Percentiles rank a stretch among this genome's conserved stretches.
These are phyloP conservation scores for Saccharum hybrid DNA, from an alignment of 202 grass and related monocot species.

Conservation along the genomic window DNA sequence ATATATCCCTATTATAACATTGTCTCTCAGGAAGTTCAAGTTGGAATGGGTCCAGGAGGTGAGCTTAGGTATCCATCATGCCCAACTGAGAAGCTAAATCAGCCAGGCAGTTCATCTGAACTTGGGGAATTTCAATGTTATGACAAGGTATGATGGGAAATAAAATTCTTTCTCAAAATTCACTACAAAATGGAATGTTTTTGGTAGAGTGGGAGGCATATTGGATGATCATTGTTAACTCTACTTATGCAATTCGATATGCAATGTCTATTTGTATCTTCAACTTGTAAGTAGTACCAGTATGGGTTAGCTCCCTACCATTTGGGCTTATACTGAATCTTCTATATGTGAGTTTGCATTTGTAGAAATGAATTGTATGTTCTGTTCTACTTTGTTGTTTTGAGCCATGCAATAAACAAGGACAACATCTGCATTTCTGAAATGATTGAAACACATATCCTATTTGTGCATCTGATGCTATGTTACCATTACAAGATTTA, in stretches of 20 bases:
- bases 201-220: neutral
- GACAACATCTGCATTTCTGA: neutral
- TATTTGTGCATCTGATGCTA: neutral
- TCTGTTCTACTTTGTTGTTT: neutral
- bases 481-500: slow-evolving; percentile 29
- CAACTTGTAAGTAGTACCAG: slow-evolving; percentile 14
- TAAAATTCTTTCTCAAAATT: neutral
- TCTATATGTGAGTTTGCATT: neutral
- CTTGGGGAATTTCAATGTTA: slow-evolving; percentile 81
- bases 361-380: neutral
- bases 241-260: slow-evolving; percentile 8
- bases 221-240: slow-evolving; percentile 24
- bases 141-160: slow-evolving; percentile 62
- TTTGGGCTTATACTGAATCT: slow-evolving; percentile 35
- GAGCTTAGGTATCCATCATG: slow-evolving; percentile 83
- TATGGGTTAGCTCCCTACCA: neutral
- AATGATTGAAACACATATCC: neutral
- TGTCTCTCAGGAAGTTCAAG: slow-evolving; percentile 69
- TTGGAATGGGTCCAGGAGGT: slow-evolving; percentile 85
- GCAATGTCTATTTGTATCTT: slow-evolving; percentile 1
- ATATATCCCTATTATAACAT: slow-evolving; percentile 27
- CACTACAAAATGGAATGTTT: slow-evolving; percentile 22
- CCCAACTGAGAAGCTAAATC: slow-evolving; percentile 63
- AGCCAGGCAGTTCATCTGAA: slow-evolving; percentile 46
- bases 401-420: neutral